A percentile compares a stretch with the other conserved stretches of the same genome.
Evolutionary conservation across 257 asterid species (phyloP).

Genomic region (Henckelia pumila): DNA sequence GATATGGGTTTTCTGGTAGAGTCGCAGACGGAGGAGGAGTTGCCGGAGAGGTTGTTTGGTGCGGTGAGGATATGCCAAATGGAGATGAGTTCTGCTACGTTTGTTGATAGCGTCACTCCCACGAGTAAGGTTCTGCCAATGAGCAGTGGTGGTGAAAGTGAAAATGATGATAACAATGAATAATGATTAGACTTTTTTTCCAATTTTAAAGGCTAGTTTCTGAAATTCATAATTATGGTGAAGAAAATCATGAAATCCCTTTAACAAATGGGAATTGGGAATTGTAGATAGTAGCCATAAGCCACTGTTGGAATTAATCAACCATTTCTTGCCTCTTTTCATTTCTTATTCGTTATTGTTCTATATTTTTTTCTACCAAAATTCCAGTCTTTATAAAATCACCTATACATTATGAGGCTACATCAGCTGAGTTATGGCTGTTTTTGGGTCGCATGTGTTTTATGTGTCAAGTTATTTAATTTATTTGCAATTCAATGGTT

Average conservation of each 20-base stretch:
- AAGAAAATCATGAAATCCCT: constrained; percentile 27
- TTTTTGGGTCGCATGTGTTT: background rate
- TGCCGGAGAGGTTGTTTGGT: constrained; percentile 81
- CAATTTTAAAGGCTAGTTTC: constrained; percentile 28
- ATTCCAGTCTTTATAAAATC: background rate
- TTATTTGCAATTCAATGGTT: background rate
- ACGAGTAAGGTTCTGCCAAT: constrained; percentile 51
- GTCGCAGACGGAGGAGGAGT: constrained; percentile 64
- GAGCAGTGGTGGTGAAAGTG: constrained; percentile 51
- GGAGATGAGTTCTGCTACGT: constrained; percentile 82
- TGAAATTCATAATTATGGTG: constrained; percentile 16
- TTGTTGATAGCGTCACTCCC: constrained; percentile 47
- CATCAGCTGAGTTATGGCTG: too few species aligned
- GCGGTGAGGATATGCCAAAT: constrained; percentile 85
- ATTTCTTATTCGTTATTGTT: constrained; percentile 5
- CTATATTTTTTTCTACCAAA: background rate
- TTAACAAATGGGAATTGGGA: constrained; percentile 17
- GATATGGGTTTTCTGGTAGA: constrained; percentile 97
- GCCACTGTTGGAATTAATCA: constrained; percentile 16
- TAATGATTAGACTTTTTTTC: constrained; percentile 8
- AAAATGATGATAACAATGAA: constrained; percentile 36
- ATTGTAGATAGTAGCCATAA: constrained; percentile 40
- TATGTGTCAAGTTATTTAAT: background rate
- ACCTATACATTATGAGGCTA: background rate
- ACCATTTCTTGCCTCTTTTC: background rate